Base-by-base conservation (phyloP, 192 early-diverging fungal species). In the Coemansia sp. region DNA sequence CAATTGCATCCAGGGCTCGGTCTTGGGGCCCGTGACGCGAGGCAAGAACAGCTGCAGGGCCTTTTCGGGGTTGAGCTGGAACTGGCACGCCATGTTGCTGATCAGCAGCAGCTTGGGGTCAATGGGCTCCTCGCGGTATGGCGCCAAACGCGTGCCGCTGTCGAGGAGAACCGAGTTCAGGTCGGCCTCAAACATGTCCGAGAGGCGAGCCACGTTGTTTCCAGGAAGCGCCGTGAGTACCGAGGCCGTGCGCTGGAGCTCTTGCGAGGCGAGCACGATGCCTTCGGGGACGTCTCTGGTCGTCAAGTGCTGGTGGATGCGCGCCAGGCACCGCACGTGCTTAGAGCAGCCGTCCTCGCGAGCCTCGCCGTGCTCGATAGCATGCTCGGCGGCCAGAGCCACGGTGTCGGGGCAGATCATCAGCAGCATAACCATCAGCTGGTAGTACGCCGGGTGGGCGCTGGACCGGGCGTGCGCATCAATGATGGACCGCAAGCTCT, bases 391-490 rank as follows among this genome's bases (percentile, higher is more conserved):
- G 87, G 79, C 45, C n/a, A 62, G 60, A 5, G 73, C 64, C 22
- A 78, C 31, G 5, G 60, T 59, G 65, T 98, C 96, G 0, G 96
- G 96, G 69, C 94, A 95, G 19, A 98, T 75, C 56, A 89, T 82
- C 32, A 97, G 77, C 12, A 98, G 85, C 87, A 94, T 87, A 0
- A 90, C 91, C 78, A 93, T 91, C 37, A 94, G 84, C 24, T 96
- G 96, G 93, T 94, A 96, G 61, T 91, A 91, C 6, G 90, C 81
- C 31, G 88, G 79, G 53, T 90, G 86, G 17, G 90, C 85, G 51
- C 86, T 84, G 11, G 84, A 62, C 40, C 78, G 77, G 35, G 85
- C 84, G 49, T 86, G 87, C 43, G 91, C 85, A 24, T 91, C 89
- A 35, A 93, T 66, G 12, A 74, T 49, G 1, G 76, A 39, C n/a